phyloP scores from a whole-genome alignment of 129 eudicot species.

The Smallanthus sonchifolius region DNA sequence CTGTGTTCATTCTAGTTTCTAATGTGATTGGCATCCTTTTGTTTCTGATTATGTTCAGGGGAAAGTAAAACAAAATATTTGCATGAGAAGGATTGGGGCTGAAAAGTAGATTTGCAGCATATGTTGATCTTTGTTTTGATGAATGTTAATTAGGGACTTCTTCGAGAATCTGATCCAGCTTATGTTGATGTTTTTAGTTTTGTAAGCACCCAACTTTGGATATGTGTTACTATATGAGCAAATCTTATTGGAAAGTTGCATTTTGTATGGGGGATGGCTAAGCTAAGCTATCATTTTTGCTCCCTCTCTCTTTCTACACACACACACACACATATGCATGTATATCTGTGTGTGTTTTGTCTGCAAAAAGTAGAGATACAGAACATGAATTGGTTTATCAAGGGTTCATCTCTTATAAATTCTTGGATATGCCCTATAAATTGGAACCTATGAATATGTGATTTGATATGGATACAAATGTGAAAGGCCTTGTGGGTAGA shows the following conservation, averaged over 20 bases:
- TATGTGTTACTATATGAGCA: constrained; percentile 7
- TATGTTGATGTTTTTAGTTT: not conserved
- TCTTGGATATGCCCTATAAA: not conserved
- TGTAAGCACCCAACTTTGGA: not conserved
- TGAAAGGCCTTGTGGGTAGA: not conserved
- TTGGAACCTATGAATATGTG: not conserved
- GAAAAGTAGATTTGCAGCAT: not conserved
- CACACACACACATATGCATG: no score
- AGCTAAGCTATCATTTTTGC: not conserved
- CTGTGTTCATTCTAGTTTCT: not conserved
- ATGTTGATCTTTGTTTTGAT: not conserved
- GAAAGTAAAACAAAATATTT: constrained; percentile 12
- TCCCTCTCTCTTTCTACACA: no score
- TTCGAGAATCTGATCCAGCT: not conserved
- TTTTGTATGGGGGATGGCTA: not conserved
- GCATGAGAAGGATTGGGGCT: constrained; percentile 6
- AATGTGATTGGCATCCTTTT: constrained; percentile 6
- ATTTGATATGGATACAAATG: not conserved
- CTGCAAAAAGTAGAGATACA: not conserved
- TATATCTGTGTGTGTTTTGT: no score
- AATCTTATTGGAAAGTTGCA: constrained; percentile 1
- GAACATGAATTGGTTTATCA: not conserved
- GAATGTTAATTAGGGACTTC: not conserved
- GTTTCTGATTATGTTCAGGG: constrained; percentile 28
- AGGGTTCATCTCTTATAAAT: not conserved